Evolutionary conservation across 1,139 yeast genomes (phyloP), one percentile per base, ranked within the genome.

Genomic region (Candida frijolesensis): DNA sequence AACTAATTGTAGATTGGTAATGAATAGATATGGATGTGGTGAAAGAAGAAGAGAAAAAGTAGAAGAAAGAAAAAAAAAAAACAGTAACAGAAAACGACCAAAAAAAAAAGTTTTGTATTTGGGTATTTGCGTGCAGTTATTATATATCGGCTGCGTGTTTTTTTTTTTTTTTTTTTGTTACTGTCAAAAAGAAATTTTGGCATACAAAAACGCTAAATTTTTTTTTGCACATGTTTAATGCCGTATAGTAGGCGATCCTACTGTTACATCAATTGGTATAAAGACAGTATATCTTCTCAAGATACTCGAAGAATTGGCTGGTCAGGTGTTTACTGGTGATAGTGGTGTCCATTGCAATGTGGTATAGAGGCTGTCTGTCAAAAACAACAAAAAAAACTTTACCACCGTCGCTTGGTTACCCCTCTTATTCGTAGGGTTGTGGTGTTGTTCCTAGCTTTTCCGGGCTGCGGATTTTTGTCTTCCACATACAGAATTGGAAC

Each of bases 1-100:
- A 25, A 19, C 42, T 38, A n/a, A 18, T 33, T 48, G 47, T 32
- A 44, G 43, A 35, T 42, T 22, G 34, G 8, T 34, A 19, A 34
- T 38, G 41, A 37, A 47, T 43, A 45, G 45, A 16, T 45, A 34
- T 29, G 10, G 27, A 2, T 8, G 16, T 10, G 19, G 43, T 16
- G 34, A 27, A 34, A 18, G 34, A 14, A 19, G 38, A 32, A 34
- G 38, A 41, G 18, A 37, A 33, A 33, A 47, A 44, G 14, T 22
- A 25, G 27, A 33, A 30, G 9, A 42, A 29, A 46, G 25, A 37
- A 35, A 32, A 29, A 14, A 29, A 39, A 50, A 38, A 41, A 39
- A 38, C 12, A 12, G 42, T 22, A 19, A 19, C 14, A 37, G 14
- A 45, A 48, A 42, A 30, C 9, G 10, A n/a, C 22, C 22, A 33